Percentiles rank a stretch among this genome's conserved stretches.
Conservation (phyloP, 352 stramenopile species). For the Nothophytophthora sp. region DNA sequence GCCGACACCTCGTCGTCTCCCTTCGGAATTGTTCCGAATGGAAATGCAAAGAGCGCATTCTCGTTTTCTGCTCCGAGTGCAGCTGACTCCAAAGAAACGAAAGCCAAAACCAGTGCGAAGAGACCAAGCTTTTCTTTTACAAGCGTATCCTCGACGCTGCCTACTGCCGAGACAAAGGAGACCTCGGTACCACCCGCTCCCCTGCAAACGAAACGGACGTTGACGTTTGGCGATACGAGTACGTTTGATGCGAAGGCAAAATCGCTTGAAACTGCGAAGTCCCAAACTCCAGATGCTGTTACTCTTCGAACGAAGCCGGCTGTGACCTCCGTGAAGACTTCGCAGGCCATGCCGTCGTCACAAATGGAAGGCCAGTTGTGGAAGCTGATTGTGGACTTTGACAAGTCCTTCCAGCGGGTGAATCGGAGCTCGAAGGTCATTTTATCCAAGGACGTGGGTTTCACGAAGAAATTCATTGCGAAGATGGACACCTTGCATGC, state of each 20-base stretch:
- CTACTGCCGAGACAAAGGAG: conserved; percentile 7
- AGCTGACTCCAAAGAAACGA: conserved; percentile 7
- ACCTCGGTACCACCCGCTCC: conserved; percentile 6
- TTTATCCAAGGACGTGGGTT: conserved; percentile 36
- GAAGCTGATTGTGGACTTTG: conserved; percentile 74
- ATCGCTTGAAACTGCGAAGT: conserved; percentile 4
- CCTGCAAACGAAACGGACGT: conserved; percentile 27
- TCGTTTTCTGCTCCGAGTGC: conserved; percentile 16
- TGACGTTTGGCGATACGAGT: conserved; percentile 30
- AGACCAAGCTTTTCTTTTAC: conserved; percentile 35
- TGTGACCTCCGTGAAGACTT: not conserved
- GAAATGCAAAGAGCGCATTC: conserved; percentile 20
- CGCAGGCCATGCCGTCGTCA: conserved; percentile 31
- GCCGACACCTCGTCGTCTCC: conserved; percentile 23
- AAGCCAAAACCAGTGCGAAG: conserved; percentile 4
- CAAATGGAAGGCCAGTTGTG: conserved; percentile 64
- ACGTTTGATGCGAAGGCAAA: conserved; percentile 11
- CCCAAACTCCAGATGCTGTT: too few relatives aligned
- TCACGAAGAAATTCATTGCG: conserved; percentile 23
- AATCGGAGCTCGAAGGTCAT: conserved; percentile 42
- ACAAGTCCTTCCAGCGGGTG: conserved; percentile 55
- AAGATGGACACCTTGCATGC: conserved; percentile 37
- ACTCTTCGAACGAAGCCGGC: conserved; percentile 1
- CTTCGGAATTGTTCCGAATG: conserved; percentile 27
- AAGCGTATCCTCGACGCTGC: conserved; percentile 13